These are phyloP conservation scores for Salix suchowensis DNA, from an alignment of 345 rosid species.

Conservation along the genomic window DNA sequence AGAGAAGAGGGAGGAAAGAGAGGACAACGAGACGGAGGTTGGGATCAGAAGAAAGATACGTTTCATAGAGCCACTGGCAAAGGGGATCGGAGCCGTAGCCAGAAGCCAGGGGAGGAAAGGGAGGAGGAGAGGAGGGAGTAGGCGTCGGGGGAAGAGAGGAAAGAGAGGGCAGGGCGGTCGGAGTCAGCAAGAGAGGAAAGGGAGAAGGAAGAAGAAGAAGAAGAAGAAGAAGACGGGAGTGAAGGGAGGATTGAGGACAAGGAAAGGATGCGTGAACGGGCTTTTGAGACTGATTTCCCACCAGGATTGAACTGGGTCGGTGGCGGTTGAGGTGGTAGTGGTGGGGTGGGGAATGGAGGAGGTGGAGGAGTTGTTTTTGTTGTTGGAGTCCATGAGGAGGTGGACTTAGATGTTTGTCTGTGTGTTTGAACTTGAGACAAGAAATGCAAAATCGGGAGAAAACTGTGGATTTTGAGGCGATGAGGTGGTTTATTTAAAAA, in stretches of 20 bases:
- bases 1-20: conserved; percentile 72
- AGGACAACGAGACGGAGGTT: conserved; percentile 82
- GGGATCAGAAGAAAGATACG: conserved; percentile 72
- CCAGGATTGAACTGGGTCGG: conserved; percentile 64
- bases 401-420: too few relatives aligned
- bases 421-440: neutral
- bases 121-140: conserved; percentile 52
- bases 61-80: conserved; percentile 97
- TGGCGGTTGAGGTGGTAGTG: neutral
- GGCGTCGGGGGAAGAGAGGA: conserved; percentile 69
- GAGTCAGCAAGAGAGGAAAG: conserved; percentile 83
- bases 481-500: too few relatives aligned
- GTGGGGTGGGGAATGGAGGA: conserved; percentile 9
- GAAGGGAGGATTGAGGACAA: conserved; percentile 59
- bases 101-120: conserved; percentile 45
- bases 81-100: conserved; percentile 88
- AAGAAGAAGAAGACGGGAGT: neutral
- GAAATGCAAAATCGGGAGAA: too few relatives aligned
- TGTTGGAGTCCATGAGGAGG: too few relatives aligned
- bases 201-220: conserved; percentile 27
- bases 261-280: conserved; percentile 70
- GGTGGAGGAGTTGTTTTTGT: neutral
- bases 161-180: conserved; percentile 85
- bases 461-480: too few relatives aligned
- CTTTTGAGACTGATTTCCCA: conserved; percentile 96